Conservation (phyloP, 1,284 basidiomycete species). For the Inonotus obliquus region DNA sequence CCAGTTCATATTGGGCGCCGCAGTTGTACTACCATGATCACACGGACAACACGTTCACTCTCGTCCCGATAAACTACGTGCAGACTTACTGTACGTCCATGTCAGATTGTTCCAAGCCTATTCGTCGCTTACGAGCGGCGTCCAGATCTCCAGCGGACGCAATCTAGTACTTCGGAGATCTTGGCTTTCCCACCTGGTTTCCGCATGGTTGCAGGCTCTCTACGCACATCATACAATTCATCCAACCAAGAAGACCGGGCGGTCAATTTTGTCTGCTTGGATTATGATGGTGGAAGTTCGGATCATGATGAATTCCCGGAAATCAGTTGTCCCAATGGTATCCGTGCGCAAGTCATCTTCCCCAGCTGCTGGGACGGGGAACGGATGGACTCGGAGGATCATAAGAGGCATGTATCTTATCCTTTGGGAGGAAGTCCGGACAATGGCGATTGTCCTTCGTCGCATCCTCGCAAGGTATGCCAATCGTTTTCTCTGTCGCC, state of each 20-base stretch:
- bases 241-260: slow-evolving; percentile 35
- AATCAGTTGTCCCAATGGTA: slow-evolving; percentile 34
- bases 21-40: neutral
- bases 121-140: no score
- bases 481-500: neutral
- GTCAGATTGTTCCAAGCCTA: no score
- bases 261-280: slow-evolving; percentile 38
- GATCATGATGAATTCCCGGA: slow-evolving; percentile 29
- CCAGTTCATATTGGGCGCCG: slow-evolving; percentile 6
- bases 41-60: slow-evolving; percentile 1
- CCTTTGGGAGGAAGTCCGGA: slow-evolving; percentile 35
- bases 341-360: slow-evolving; percentile 42
- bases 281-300: slow-evolving; percentile 25
- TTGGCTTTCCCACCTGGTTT: slow-evolving; percentile 20
- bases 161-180: neutral
- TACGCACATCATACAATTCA: slow-evolving; percentile 31
- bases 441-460: slow-evolving; percentile 28
- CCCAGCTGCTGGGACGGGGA: slow-evolving; percentile 39
- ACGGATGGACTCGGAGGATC: slow-evolving; percentile 38
- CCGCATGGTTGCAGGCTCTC: slow-evolving; percentile 38
- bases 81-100: slow-evolving; percentile 9
- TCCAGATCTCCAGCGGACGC: neutral
- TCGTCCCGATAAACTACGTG: slow-evolving; percentile 1
- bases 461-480: slow-evolving; percentile 23
- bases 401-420: slow-evolving; percentile 31